phyloP scores from a whole-genome alignment of 2,329 filamentous ascomycete genomes.

The Penicillium sp. region DNA sequence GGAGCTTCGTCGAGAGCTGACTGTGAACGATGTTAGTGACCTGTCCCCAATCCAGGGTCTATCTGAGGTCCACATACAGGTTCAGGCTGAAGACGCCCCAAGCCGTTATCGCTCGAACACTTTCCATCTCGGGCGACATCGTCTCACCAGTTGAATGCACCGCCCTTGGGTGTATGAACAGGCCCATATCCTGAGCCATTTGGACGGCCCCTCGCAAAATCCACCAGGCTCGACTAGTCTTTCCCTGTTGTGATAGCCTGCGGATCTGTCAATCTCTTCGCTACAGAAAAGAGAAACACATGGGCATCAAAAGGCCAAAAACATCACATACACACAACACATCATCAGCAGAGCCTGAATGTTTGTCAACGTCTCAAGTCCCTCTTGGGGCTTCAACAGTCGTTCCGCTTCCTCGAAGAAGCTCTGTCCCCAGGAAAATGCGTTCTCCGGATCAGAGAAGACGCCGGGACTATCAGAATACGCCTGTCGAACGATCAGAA shows the following conservation, averaged over 20 bases:
- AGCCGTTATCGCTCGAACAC: slow-evolving; percentile 28
- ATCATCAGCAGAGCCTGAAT: slow-evolving; percentile 41
- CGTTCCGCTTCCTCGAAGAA: slow-evolving; percentile 41
- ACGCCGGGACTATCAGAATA: slow-evolving; percentile 41
- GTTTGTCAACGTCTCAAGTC: slow-evolving; percentile 34
- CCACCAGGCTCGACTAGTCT: slow-evolving; percentile 31
- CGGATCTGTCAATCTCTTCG: slow-evolving; percentile 17
- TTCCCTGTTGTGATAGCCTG: slow-evolving; percentile 34
- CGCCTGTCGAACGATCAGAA: slow-evolving; percentile 27
- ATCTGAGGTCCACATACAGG: slow-evolving; percentile 22
- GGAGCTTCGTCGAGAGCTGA: slow-evolving; percentile 32
- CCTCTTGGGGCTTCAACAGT: slow-evolving; percentile 41
- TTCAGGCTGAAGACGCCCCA: slow-evolving; percentile 37
- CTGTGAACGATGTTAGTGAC: slow-evolving; percentile 23
- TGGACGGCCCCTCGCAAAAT: slow-evolving; percentile 36
- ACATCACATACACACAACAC: slow-evolving; percentile 32
- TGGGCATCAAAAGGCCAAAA: background rate
- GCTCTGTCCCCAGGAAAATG: slow-evolving; percentile 34
- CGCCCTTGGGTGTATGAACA: slow-evolving; percentile 26
- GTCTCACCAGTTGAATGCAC: slow-evolving; percentile 10
- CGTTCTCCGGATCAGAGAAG: slow-evolving; percentile 30
- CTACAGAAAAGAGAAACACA: background rate
- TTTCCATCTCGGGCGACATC: slow-evolving; percentile 23
- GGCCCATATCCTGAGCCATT: slow-evolving; percentile 34
- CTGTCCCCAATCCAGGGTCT: background rate